Evolutionary conservation across 1,139 yeast genomes (phyloP).

Genomic region (Kurtzmaniella quercitrusa): DNA sequence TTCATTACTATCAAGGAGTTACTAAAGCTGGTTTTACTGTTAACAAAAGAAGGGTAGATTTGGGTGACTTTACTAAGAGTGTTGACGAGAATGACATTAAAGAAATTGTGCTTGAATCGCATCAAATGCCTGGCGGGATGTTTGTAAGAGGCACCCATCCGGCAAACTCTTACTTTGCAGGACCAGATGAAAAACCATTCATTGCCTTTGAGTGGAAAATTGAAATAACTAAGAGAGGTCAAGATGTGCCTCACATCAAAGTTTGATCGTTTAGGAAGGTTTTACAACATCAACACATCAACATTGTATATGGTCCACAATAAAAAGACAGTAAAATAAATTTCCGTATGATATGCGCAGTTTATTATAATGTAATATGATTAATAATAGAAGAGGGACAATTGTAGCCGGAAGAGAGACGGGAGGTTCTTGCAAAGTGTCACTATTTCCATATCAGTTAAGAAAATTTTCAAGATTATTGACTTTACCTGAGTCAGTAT

Average conservation of each 20-base stretch:
- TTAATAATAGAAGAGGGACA: too few species aligned
- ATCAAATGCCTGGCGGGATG: constrained; percentile 32
- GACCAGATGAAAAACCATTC: constrained; percentile 17
- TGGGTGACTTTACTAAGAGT: constrained; percentile 20
- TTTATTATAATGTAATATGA: too few species aligned
- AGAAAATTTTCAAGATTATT: too few species aligned
- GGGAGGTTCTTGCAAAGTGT: too few species aligned
- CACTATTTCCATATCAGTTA: too few species aligned
- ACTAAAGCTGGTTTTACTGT: constrained; percentile 28
- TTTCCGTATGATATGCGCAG: too few species aligned
- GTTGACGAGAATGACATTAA: constrained; percentile 15
- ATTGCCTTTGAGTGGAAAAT: constrained; percentile 26
- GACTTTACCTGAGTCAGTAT: too few species aligned
- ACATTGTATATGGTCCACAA: too few species aligned
- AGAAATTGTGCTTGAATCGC: constrained; percentile 23
- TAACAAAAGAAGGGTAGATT: constrained; percentile 20
- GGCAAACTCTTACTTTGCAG: constrained; percentile 26
- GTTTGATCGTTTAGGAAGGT: background rate
- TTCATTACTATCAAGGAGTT: constrained; percentile 31
- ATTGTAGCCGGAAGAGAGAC: too few species aligned
- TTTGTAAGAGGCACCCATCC: constrained; percentile 31
- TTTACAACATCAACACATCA: too few species aligned
- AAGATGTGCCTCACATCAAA: constrained; percentile 15
- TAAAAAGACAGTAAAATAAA: too few species aligned
- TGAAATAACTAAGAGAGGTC: constrained; percentile 21